These are phyloP conservation scores for Gastrodia elata DNA, from an alignment of 106 monocot genomes.

Conservation along the genomic window DNA sequence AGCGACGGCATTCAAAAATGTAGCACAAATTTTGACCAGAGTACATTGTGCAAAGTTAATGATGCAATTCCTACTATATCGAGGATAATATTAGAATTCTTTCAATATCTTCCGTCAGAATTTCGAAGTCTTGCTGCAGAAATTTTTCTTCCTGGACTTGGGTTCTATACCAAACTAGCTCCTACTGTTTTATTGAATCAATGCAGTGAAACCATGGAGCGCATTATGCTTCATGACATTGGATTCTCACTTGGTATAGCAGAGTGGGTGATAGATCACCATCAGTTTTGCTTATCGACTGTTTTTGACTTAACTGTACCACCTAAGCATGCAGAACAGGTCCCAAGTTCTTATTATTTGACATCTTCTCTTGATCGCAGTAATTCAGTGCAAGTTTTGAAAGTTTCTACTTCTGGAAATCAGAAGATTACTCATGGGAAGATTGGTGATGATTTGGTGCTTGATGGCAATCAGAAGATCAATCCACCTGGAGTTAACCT, in stretches of 20 bases:
- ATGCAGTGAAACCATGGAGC: conserved; percentile 40
- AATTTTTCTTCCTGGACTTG: conserved; percentile 66
- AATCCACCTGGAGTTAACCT: conserved; percentile 6
- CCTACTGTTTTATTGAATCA: conserved; percentile 40
- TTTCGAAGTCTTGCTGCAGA: conserved; percentile 70
- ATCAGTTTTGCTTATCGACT: conserved; percentile 32
- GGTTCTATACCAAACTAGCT: conserved; percentile 38
- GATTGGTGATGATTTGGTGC: conserved; percentile 6
- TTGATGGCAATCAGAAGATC: not conserved
- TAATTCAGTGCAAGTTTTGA: conserved; percentile 9
- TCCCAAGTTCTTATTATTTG: not conserved
- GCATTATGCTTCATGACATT: conserved; percentile 91
- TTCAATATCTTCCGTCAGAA: conserved; percentile 65
- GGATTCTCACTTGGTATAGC: conserved; percentile 76
- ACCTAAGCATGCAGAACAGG: not conserved
- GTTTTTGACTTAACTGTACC: conserved; percentile 6
- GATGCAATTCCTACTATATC: conserved; percentile 22
- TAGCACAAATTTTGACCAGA: not conserved
- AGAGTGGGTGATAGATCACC: conserved; percentile 78
- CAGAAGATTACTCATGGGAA: not conserved
- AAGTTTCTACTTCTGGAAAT: conserved; percentile 5
- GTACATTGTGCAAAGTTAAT: conserved; percentile 3
- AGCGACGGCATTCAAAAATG: not conserved
- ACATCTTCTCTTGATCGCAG: conserved; percentile 3
- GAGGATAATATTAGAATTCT: conserved; percentile 70